Percentiles rank a stretch among this genome's conserved stretches.
Conservation (phyloP, 2,329 filamentous ascomycete species). For the Cucurbitaria berberidis region DNA sequence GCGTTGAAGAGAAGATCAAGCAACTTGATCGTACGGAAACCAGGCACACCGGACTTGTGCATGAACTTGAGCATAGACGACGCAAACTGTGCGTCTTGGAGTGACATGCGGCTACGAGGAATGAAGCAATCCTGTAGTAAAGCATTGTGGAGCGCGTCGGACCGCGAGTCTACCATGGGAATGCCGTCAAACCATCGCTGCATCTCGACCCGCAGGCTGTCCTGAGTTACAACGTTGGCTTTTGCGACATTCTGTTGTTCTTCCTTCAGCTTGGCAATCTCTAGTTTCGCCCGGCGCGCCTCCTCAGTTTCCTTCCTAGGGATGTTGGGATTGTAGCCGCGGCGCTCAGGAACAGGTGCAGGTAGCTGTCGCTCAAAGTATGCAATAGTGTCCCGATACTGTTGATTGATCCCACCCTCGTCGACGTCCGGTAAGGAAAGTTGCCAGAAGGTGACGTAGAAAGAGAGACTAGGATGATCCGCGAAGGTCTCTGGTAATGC, state of each 20-base stretch:
- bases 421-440: constrained; percentile 77
- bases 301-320: constrained; percentile 62
- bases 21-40: constrained; percentile 84
- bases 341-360: constrained; percentile 64
- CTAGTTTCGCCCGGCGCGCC: constrained; percentile 75
- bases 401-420: constrained; percentile 67
- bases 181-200: constrained; percentile 76
- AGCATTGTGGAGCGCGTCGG: constrained; percentile 68
- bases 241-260: constrained; percentile 61
- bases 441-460: constrained; percentile 93
- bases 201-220: constrained; percentile 76
- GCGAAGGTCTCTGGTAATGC: constrained; percentile 69
- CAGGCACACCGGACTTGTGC: constrained; percentile 81
- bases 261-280: constrained; percentile 61
- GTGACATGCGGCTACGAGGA: constrained; percentile 83
- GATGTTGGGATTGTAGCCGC: constrained; percentile 61
- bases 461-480: constrained; percentile 74
- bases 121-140: constrained; percentile 90
- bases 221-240: constrained; percentile 57
- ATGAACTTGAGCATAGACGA: constrained; percentile 87
- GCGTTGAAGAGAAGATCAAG: constrained; percentile 85
- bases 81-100: constrained; percentile 85
- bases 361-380: constrained; percentile 26
- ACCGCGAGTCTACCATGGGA: constrained; percentile 64
- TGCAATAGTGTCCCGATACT: constrained; percentile 78